Percentiles rank a stretch among this genome's conserved stretches.
Conservation (phyloP, 176 grass and related monocot species). For the Tuctoria greenei region DNA sequence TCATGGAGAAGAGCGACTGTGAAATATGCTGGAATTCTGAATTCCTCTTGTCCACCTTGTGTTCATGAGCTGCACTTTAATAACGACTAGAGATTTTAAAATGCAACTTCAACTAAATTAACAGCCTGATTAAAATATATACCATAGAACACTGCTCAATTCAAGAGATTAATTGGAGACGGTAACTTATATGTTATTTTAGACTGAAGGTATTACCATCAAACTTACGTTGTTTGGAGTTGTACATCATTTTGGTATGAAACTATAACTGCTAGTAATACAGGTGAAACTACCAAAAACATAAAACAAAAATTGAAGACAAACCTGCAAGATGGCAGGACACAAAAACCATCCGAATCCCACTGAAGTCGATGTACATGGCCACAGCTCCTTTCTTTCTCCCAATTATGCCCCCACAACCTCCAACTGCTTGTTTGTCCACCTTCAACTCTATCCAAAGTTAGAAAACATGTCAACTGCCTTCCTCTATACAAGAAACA, state of each 20-base stretch:
- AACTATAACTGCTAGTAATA: background rate
- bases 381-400: constrained; percentile 81
- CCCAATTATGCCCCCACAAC: constrained; percentile 54
- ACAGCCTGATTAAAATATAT: background rate
- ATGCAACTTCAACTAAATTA: background rate
- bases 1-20: constrained; percentile 50
- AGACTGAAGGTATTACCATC: background rate
- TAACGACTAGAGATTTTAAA: background rate
- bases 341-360: constrained; percentile 60
- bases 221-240: background rate
- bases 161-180: background rate
- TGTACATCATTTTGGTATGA: background rate
- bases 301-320: background rate
- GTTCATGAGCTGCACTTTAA: constrained; percentile 51
- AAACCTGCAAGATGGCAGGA: constrained; percentile 72
- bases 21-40: constrained; percentile 61
- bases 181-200: background rate
- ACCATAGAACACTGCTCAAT: background rate
- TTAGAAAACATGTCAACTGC: constrained; percentile 1
- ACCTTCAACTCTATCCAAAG: constrained; percentile 52
- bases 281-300: background rate
- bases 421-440: constrained; percentile 50
- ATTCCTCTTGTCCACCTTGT: constrained; percentile 69
- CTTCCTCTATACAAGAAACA: constrained; percentile 29
- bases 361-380: constrained; percentile 58